These are phyloP conservation scores for Naganishia cerealis DNA, from an alignment of 1,284 basidiomycete genomes.

Conservation along the genomic window DNA sequence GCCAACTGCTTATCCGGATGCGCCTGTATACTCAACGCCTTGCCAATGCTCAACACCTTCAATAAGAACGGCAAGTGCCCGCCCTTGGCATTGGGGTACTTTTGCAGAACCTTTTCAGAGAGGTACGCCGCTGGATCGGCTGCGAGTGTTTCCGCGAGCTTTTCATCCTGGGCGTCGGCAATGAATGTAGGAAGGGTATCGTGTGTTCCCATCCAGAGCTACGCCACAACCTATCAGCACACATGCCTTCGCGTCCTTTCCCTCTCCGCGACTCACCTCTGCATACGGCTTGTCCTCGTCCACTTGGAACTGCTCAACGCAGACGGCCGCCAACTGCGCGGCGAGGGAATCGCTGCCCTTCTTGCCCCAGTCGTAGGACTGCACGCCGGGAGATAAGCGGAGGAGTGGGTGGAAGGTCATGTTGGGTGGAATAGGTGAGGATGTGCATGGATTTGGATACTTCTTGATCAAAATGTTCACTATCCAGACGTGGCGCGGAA, in stretches of 20 bases:
- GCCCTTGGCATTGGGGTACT: slow-evolving; percentile 60
- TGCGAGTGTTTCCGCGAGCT: slow-evolving; percentile 66
- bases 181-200: slow-evolving; percentile 76
- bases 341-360: slow-evolving; percentile 58
- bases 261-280: slow-evolving; percentile 58
- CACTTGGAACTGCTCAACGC: slow-evolving; percentile 58
- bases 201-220: slow-evolving; percentile 99
- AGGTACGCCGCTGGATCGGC: slow-evolving; percentile 67
- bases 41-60: slow-evolving; percentile 89
- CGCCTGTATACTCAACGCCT: slow-evolving; percentile 93
- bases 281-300: slow-evolving; percentile 65
- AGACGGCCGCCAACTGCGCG: slow-evolving; percentile 57
- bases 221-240: slow-evolving; percentile 8
- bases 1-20: slow-evolving; percentile 93
- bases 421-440: neutral
- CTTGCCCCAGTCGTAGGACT: slow-evolving; percentile 61
- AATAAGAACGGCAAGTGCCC: slow-evolving; percentile 88
- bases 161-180: slow-evolving; percentile 48
- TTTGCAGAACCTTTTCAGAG: slow-evolving; percentile 63
- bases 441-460: too few relatives aligned
- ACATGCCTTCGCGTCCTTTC: neutral
- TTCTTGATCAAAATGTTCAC: too few relatives aligned
- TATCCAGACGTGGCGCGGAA: too few relatives aligned
- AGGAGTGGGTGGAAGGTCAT: slow-evolving; percentile 38
- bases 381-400: slow-evolving; percentile 51